Evolutionary conservation across 805 yeast genomes (phyloP), one percentile per base, ranked within the genome.

Genomic region (Debaryomyces tyrocola): DNA sequence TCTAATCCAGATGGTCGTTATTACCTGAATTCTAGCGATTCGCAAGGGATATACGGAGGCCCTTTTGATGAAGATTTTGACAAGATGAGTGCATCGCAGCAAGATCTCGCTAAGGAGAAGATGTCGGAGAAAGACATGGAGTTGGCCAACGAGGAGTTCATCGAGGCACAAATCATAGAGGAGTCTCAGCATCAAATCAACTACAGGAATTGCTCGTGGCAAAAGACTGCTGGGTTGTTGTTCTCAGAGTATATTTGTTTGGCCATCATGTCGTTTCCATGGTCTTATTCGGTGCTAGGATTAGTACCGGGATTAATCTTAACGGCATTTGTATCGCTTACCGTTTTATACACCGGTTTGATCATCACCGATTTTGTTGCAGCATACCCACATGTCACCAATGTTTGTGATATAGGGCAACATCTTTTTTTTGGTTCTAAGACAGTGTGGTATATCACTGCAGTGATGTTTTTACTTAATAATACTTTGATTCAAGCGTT

Each of bases 231-330:
- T 1, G 83, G 82, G n/a, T 67, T 81, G 35, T 63, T 81, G 43
- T 78, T 81, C 50, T 76, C 82, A 1, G 85, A 81, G 58, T 81
- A 81, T 58, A 79, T 80, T 28, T 82, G 84, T 53, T 66, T 81
- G 49, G 85, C 85, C 11, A 79, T 80, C 48, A 73, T 81, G 81
- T 77, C 83, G n/a, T 81, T 81, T 58, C 86, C 86, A 0, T 79
- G 84, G 84, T 77, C 83, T 9, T 81, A 78, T 53, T 78, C 84
- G 2, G 80, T 80, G 3, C 62, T 81, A 15, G 86, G 86, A 0
- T 60, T 81, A 7, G 76, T 80, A 1, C 83, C 84, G 1, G 86
- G 85, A 1, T 63, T 81, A 21, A 76, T 81, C 24, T 55, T 80
- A 41, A 81, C 85, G 0, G 71, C 72, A 1, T 75, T 76, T 43